A percentile compares a stretch with the other conserved stretches of the same genome.
Evolutionary conservation across 1,284 basidiomycete species (phyloP).

Genomic region (Cryptococcus hybrid): DNA sequence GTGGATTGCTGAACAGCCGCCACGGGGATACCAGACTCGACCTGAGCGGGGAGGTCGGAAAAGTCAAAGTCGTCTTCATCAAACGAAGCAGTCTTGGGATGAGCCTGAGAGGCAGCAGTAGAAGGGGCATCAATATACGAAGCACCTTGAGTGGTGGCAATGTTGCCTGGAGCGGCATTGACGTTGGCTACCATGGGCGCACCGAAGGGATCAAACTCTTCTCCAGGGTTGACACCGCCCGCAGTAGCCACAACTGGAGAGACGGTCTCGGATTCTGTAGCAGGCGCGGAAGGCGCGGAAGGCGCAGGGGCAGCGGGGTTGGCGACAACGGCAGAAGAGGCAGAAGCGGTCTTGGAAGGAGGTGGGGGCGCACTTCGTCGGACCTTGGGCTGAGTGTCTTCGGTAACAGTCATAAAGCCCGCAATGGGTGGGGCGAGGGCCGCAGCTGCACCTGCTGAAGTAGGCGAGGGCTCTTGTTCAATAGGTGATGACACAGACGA

Average conservation of each 20-base stretch:
- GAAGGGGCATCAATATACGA: background rate
- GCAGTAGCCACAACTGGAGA: background rate
- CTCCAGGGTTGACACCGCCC: background rate
- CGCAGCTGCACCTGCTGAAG: conserved; percentile 6
- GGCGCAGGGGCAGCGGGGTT: background rate
- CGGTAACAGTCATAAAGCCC: no score
- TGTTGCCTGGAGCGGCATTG: conserved; percentile 2
- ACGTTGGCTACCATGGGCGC: conserved; percentile 1
- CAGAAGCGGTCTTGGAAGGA: conserved; percentile 13
- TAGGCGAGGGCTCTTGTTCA: conserved; percentile 6
- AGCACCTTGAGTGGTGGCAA: conserved; percentile 4
- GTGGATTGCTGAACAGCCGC: background rate
- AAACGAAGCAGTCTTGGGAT: conserved; percentile 53
- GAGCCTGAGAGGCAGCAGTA: no score
- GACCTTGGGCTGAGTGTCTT: conserved; percentile 14
- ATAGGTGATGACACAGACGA: conserved; percentile 6
- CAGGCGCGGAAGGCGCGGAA: background rate
- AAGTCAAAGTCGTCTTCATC: conserved; percentile 69
- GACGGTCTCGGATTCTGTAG: background rate
- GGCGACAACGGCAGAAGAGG: background rate
- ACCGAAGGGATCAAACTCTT: conserved; percentile 6
- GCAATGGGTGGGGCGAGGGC: conserved; percentile 3
- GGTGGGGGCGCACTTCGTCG: conserved; percentile 45
- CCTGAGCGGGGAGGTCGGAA: conserved; percentile 32
- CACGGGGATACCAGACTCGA: conserved; percentile 15